phyloP scores from a whole-genome alignment of 2,329 filamentous ascomycete genomes.

The Aspergillus costaricaensis region DNA sequence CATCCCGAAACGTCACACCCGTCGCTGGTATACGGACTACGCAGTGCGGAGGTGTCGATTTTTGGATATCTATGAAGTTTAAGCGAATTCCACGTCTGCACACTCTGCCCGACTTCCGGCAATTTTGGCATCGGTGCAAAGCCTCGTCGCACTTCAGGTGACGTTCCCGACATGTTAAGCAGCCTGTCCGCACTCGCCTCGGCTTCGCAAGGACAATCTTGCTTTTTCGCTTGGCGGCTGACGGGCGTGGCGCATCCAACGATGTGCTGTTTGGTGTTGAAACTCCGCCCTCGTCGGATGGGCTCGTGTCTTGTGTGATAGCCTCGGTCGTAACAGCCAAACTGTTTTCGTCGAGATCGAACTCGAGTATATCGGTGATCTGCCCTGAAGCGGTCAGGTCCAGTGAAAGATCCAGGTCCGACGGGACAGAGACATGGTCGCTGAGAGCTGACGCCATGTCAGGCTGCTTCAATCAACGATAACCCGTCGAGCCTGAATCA shows the following conservation, averaged over 20 bases:
- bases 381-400: conserved; percentile 16
- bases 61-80: conserved; percentile 86
- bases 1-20: conserved; percentile 78
- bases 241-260: conserved; percentile 12
- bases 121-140: conserved; percentile 69
- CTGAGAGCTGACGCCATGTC: conserved; percentile 23
- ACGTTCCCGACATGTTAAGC: conserved; percentile 83
- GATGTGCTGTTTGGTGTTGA: conserved; percentile 18
- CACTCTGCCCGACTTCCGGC: conserved; percentile 78
- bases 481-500: background rate
- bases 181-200: conserved; percentile 87
- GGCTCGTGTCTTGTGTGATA: conserved; percentile 7
- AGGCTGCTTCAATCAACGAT: background rate
- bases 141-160: conserved; percentile 91
- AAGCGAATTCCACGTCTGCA: conserved; percentile 85
- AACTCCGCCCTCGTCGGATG: conserved; percentile 12
- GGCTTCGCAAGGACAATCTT: conserved; percentile 57
- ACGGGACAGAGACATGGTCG: conserved; percentile 22
- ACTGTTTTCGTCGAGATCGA: conserved; percentile 5
- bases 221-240: conserved; percentile 27
- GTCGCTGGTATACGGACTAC: conserved; percentile 66
- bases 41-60: conserved; percentile 64
- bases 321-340: background rate
- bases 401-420: conserved; percentile 25
- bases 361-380: conserved; percentile 8